Conservation (phyloP, 1,284 basidiomycete species). For the Tilletia walkeri region DNA sequence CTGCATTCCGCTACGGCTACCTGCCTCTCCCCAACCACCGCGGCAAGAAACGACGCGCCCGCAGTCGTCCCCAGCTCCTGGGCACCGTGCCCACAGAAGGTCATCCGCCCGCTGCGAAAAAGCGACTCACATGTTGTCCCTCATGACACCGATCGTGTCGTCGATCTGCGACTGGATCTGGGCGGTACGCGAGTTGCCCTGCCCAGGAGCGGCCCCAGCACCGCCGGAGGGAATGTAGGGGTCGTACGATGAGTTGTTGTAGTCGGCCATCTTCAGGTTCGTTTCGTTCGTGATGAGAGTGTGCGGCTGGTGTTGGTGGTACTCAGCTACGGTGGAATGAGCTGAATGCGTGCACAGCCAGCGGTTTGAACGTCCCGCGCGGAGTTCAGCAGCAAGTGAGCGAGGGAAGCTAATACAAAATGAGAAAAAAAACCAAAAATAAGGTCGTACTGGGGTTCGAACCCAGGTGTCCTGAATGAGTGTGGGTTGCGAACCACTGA, state of each 20-base stretch:
- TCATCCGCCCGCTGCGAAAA: background rate
- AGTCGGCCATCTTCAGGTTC: slow-evolving; percentile 30
- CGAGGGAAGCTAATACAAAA: no score
- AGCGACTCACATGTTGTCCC: slow-evolving; percentile 73
- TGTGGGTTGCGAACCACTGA: background rate
- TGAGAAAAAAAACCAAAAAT: background rate
- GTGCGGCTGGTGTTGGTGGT: no score
- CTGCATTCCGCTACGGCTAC: no score
- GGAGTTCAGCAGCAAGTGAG: no score
- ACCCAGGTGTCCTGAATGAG: slow-evolving; percentile 3
- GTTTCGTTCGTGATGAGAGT: no score
- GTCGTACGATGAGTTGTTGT: slow-evolving; percentile 47
- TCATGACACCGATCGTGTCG: slow-evolving; percentile 73
- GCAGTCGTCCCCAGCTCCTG: no score
- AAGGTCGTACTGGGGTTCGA: slow-evolving; percentile 15
- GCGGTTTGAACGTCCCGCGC: no score
- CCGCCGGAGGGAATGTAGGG: slow-evolving; percentile 52
- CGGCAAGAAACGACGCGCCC: no score
- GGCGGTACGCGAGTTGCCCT: slow-evolving; percentile 48
- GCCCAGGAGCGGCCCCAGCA: slow-evolving; percentile 36
- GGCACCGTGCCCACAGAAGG: no score
- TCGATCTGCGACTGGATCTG: slow-evolving; percentile 54
- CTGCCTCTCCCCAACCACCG: no score
- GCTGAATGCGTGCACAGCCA: no score
- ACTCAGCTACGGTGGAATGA: no score